A percentile compares a stretch with the other conserved stretches of the same genome.
phyloP scores from a whole-genome alignment of 495 filamentous ascomycete species.

The Talaromyces nanjingensis region DNA sequence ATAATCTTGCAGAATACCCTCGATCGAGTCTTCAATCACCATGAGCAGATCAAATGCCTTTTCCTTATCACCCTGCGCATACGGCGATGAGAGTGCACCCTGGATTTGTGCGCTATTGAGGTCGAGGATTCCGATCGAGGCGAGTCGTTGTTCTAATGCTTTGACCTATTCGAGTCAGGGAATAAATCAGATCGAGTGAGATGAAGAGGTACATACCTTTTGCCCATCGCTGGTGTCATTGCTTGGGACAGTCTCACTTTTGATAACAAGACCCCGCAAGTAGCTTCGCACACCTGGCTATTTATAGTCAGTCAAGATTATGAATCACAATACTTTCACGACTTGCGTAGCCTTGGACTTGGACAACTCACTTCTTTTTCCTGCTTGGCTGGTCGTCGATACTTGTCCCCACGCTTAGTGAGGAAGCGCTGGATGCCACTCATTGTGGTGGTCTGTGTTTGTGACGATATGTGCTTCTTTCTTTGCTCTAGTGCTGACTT shows the following conservation, averaged over 20 bases:
- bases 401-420: conserved; percentile 69
- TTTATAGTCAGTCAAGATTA: background rate
- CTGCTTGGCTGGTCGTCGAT: conserved; percentile 39
- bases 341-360: background rate
- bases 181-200: background rate
- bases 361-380: conserved; percentile 41
- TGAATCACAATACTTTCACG: background rate
- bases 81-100: conserved; percentile 60
- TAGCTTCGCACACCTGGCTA: conserved; percentile 15
- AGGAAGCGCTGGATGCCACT: conserved; percentile 63
- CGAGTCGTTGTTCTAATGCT: conserved; percentile 24
- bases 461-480: background rate
- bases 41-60: conserved; percentile 69
- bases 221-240: conserved; percentile 27
- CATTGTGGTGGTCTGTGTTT: conserved; percentile 24
- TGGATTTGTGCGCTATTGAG: conserved; percentile 49
- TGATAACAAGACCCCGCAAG: conserved; percentile 24
- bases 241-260: conserved; percentile 14
- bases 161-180: conserved; percentile 23
- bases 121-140: conserved; percentile 26
- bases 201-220: conserved; percentile 23
- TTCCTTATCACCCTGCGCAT: conserved; percentile 62
- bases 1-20: conserved; percentile 71
- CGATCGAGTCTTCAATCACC: conserved; percentile 69
- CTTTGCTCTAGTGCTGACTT: background rate